phyloP scores from a whole-genome alignment of 805 yeast genomes.

The Candida golubevii region DNA sequence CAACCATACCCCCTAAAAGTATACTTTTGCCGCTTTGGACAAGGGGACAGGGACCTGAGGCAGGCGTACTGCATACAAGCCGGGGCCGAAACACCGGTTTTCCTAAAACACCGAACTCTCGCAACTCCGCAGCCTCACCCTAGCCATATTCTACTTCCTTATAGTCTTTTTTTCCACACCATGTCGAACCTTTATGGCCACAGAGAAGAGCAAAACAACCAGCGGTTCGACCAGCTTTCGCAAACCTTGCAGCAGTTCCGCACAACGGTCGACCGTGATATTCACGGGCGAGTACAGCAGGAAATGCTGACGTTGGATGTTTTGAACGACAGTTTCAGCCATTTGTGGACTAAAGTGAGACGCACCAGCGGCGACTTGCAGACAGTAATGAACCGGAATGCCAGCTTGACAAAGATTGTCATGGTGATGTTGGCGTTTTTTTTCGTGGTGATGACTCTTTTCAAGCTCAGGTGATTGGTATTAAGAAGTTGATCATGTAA shows the following conservation, averaged over 20 bases:
- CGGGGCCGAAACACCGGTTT: too few species aligned
- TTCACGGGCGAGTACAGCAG: conserved; percentile 37
- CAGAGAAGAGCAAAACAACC: conserved; percentile 41
- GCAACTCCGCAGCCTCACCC: too few species aligned
- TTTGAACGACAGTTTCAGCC: conserved; percentile 37
- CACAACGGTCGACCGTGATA: conserved; percentile 39
- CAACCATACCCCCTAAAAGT: too few species aligned
- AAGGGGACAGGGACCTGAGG: too few species aligned
- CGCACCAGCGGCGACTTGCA: conserved; percentile 39
- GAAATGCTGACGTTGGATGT: conserved; percentile 37
- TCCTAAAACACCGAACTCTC: too few species aligned
- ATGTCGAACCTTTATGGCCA: conserved; percentile 31
- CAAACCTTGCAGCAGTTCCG: conserved; percentile 40
- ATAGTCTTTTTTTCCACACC: not conserved
- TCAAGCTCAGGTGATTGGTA: conserved; percentile 24
- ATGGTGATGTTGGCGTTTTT: conserved; percentile 31
- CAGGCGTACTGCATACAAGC: too few species aligned
- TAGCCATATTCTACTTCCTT: not conserved
- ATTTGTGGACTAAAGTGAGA: conserved; percentile 34
- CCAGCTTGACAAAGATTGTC: conserved; percentile 37
- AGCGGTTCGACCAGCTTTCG: conserved; percentile 40
- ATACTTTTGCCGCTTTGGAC: too few species aligned
- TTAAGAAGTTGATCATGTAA: too few species aligned
- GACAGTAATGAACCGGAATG: conserved; percentile 38
- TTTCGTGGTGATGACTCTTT: conserved; percentile 36